These are phyloP conservation scores for Solioccasus polychromus DNA, from an alignment of 768 basidiomycete genomes.

Conservation along the genomic window DNA sequence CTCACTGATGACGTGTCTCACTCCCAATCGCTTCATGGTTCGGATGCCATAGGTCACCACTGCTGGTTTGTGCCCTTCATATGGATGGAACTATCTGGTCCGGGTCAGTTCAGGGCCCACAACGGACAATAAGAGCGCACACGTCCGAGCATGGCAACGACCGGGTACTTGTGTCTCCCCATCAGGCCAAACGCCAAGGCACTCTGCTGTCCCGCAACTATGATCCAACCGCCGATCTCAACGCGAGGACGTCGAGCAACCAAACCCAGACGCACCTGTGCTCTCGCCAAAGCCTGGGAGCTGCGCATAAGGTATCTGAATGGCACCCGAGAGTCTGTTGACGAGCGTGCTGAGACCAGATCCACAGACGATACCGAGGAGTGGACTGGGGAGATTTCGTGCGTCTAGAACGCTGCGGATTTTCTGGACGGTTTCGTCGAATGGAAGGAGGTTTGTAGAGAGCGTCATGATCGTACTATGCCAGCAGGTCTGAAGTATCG, in stretches of 20 bases:
- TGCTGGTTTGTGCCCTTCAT: constrained; percentile 74
- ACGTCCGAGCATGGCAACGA: constrained; percentile 87
- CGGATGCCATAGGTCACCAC: constrained; percentile 78
- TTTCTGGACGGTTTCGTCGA: constrained; percentile 29
- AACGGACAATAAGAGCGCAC: constrained; percentile 39
- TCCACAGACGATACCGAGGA: constrained; percentile 83
- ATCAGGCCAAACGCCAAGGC: constrained; percentile 77
- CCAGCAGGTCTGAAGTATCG: no score
- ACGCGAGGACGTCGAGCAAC: not conserved
- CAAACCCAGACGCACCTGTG: constrained; percentile 53
- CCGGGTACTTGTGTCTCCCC: constrained; percentile 65
- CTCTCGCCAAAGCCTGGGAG: constrained; percentile 75
- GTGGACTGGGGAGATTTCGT: constrained; percentile 47
- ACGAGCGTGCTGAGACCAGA: constrained; percentile 80
- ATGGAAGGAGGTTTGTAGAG: constrained; percentile 17
- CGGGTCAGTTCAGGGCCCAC: constrained; percentile 4
- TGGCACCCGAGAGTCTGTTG: constrained; percentile 51
- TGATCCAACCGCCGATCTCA: not conserved
- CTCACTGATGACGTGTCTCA: constrained; percentile 73
- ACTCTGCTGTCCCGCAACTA: constrained; percentile 82
- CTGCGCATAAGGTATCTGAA: constrained; percentile 60
- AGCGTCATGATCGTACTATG: constrained; percentile 11
- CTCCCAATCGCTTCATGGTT: constrained; percentile 73
- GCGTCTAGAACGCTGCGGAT: constrained; percentile 23
- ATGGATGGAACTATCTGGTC: constrained; percentile 67